Percentiles rank a stretch among this genome's conserved stretches.
These are phyloP conservation scores for Entomophthora muscae DNA, from an alignment of 371 early-diverging fungal species.

Conservation along the genomic window DNA sequence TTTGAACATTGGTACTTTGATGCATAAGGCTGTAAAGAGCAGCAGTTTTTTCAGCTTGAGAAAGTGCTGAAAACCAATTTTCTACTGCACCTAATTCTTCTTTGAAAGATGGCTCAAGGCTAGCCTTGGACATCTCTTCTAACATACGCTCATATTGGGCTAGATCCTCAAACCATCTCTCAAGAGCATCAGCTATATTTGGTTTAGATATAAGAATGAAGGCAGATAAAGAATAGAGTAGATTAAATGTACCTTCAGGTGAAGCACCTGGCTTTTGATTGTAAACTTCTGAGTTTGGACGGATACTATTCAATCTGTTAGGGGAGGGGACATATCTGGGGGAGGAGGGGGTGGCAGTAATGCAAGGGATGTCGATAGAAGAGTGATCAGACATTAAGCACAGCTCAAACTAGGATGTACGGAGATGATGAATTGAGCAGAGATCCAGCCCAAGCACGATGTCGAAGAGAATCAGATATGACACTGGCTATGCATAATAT, in stretches of 20 bases:
- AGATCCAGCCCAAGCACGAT: too few species aligned
- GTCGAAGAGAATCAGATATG: too few species aligned
- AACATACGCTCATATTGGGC: slow-evolving; percentile 75
- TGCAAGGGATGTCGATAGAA: neutral
- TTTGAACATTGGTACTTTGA: slow-evolving; percentile 73
- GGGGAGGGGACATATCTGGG: neutral
- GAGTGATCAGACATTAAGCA: neutral
- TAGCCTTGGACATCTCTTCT: slow-evolving; percentile 83
- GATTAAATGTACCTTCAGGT: slow-evolving; percentile 4
- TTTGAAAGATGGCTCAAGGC: slow-evolving; percentile 76
- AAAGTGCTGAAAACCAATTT: slow-evolving; percentile 80
- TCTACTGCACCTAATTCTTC: slow-evolving; percentile 86
- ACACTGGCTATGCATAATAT: too few species aligned
- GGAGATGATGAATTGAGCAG: too few species aligned
- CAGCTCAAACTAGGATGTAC: neutral
- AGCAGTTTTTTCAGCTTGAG: slow-evolving; percentile 79
- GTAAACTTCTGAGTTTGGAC: slow-evolving; percentile 8
- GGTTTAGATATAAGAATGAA: neutral
- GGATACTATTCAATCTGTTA: neutral
- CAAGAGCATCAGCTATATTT: slow-evolving; percentile 50
- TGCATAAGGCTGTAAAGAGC: slow-evolving; percentile 77
- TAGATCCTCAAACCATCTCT: slow-evolving; percentile 79
- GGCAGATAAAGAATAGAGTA: neutral
- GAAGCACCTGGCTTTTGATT: neutral
- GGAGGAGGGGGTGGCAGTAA: neutral